Conservation (phyloP, 163 green algal genomes). For the Scenedesmus sp. region DNA sequence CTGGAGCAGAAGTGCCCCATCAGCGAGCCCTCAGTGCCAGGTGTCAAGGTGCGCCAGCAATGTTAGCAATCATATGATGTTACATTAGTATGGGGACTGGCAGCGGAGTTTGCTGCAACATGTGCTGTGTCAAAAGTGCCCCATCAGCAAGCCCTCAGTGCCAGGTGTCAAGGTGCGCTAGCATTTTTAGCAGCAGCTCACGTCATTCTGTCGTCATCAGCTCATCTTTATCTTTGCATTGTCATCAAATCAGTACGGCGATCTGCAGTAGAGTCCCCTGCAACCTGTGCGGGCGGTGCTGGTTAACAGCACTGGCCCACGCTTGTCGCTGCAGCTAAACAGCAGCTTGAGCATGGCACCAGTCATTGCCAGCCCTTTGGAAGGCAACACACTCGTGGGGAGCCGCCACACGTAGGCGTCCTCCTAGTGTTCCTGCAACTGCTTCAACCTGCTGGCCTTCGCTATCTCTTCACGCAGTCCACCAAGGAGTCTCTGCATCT, state of each 20-base stretch:
- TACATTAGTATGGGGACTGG: background rate
- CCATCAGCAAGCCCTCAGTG: background rate
- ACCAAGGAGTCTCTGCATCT: constrained; percentile 38
- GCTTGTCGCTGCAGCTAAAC: no score
- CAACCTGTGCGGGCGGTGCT: no score
- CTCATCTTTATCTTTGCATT: no score
- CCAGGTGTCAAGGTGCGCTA: constrained; percentile 33
- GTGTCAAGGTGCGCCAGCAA: constrained; percentile 14
- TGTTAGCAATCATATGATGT: background rate
- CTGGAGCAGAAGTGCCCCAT: constrained; percentile 27
- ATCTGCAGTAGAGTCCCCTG: no score
- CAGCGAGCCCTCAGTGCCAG: background rate
- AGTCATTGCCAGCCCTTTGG: no score
- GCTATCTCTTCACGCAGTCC: background rate
- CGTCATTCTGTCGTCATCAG: no score
- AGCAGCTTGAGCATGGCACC: no score
- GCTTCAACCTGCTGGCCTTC: background rate
- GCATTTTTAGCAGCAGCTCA: background rate
- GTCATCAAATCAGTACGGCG: background rate
- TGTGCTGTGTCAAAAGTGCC: constrained; percentile 11
- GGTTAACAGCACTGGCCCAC: no score
- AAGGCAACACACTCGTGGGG: no score
- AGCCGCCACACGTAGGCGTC: no score
- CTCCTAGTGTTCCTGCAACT: background rate
- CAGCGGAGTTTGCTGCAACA: no score